Evolutionary conservation across 176 grass and related monocot genomes (phyloP).

Genomic region (Cymbopogon citratus): DNA sequence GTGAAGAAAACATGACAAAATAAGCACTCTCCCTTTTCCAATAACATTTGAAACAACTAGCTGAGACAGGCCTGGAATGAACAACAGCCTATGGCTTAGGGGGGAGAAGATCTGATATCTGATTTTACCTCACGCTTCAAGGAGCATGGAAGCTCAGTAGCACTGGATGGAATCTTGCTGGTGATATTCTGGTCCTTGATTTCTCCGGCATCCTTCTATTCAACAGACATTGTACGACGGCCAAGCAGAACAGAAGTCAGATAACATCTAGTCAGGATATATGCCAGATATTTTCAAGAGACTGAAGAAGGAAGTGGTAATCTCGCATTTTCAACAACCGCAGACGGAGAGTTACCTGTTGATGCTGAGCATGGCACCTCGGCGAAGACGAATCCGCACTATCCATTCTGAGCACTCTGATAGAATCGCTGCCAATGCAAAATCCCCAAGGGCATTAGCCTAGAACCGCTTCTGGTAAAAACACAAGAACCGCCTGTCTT

Average conservation of each 20-base stretch:
- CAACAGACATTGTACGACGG: slow-evolving; percentile 19
- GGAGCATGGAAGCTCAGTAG: slow-evolving; percentile 33
- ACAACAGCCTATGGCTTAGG: background rate
- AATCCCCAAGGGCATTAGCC: slow-evolving; percentile 12
- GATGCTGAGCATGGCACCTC: slow-evolving; percentile 34
- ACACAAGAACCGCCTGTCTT: background rate
- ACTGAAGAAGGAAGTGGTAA: background rate
- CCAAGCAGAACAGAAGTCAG: background rate
- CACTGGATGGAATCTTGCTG: slow-evolving; percentile 12
- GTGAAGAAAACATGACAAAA: background rate
- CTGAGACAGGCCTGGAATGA: background rate
- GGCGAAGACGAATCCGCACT: slow-evolving; percentile 37
- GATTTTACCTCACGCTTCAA: slow-evolving; percentile 70
- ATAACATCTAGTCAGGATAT: background rate
- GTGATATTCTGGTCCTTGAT: slow-evolving; percentile 26
- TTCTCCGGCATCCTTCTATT: slow-evolving; percentile 45
- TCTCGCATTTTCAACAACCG: background rate
- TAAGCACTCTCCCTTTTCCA: background rate
- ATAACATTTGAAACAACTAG: background rate
- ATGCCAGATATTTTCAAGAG: background rate
- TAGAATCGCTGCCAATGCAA: slow-evolving; percentile 31
- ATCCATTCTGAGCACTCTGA: slow-evolving; percentile 18
- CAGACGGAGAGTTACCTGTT: slow-evolving; percentile 24
- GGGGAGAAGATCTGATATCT: background rate
- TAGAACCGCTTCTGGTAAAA: background rate